Evolutionary conservation across 495 filamentous ascomycete genomes (phyloP).

Genomic region (Tuber aestivum): DNA sequence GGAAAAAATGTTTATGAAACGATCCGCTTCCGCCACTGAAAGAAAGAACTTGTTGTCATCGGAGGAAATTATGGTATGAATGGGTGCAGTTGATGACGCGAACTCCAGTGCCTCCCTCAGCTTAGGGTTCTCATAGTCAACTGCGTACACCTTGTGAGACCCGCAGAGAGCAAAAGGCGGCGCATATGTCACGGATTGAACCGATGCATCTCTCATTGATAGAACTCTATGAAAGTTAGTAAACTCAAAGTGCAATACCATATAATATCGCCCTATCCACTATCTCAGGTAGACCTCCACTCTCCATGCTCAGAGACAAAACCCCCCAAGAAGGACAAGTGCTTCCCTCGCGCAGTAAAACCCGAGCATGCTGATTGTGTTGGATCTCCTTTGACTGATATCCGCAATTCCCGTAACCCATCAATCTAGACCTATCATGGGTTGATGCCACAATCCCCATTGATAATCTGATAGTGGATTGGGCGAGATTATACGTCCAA

Average conservation of each 20-base stretch:
- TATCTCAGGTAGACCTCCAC: too few relatives aligned
- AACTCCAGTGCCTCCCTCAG: constrained; percentile 46
- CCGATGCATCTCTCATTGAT: constrained; percentile 40
- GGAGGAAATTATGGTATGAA: constrained; percentile 51
- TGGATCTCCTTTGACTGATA: too few relatives aligned
- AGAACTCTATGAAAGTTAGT: background rate
- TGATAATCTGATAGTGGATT: too few relatives aligned
- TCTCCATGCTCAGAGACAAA: too few relatives aligned
- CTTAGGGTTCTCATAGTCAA: constrained; percentile 48
- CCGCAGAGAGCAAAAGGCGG: constrained; percentile 51
- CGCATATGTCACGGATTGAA: constrained; percentile 47
- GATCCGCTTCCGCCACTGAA: constrained; percentile 52
- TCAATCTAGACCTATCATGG: too few relatives aligned
- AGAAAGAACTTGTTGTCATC: constrained; percentile 46
- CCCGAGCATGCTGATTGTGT: too few relatives aligned
- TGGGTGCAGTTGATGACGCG: constrained; percentile 52
- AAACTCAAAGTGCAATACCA: background rate
- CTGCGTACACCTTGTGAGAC: constrained; percentile 53
- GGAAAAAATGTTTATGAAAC: constrained; percentile 55
- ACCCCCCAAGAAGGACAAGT: too few relatives aligned
- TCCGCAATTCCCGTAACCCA: too few relatives aligned
- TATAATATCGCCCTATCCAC: too few relatives aligned
- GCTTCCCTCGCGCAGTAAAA: too few relatives aligned
- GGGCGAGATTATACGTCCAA: background rate
- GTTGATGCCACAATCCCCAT: too few relatives aligned